These are phyloP conservation scores for Hypoxylon crocopeplum DNA, from an alignment of 495 filamentous ascomycete genomes.

Conservation along the genomic window DNA sequence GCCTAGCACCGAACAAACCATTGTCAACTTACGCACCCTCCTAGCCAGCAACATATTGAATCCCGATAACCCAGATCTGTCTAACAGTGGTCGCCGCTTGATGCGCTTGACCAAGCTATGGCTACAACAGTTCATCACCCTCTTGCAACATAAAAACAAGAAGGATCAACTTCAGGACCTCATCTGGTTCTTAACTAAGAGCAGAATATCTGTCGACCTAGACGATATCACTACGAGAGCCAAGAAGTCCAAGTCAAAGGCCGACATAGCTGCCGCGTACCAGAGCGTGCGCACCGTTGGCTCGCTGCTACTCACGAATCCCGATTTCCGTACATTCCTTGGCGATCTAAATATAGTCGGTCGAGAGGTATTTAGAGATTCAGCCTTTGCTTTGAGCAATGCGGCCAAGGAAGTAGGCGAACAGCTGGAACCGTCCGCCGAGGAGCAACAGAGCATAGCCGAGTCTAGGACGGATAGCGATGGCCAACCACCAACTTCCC, in stretches of 20 bases:
- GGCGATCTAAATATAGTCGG: conserved; percentile 81
- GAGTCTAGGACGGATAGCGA: conserved; percentile 64
- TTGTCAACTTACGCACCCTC: conserved; percentile 81
- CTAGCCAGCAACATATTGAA: conserved; percentile 80
- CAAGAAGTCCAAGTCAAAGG: conserved; percentile 68
- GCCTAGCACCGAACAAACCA: conserved; percentile 86
- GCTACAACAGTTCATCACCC: conserved; percentile 75
- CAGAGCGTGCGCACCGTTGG: conserved; percentile 84
- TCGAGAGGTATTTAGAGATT: conserved; percentile 86
- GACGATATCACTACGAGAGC: conserved; percentile 69
- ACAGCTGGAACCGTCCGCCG: conserved; percentile 69
- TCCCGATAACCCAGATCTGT: conserved; percentile 75
- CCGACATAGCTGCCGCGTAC: conserved; percentile 82
- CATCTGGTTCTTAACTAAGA: conserved; percentile 81
- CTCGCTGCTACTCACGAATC: conserved; percentile 82
- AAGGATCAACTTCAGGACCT: conserved; percentile 91
- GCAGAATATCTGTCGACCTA: conserved; percentile 71
- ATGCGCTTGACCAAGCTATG: conserved; percentile 74
- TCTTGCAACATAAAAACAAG: conserved; percentile 80
- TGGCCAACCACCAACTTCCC: conserved; percentile 56
- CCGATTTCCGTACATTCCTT: conserved; percentile 87
- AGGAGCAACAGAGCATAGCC: conserved; percentile 63
- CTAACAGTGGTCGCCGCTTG: conserved; percentile 75
- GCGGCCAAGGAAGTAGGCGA: conserved; percentile 76
- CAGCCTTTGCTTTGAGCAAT: conserved; percentile 76